Evolutionary conservation across 2,329 filamentous ascomycete genomes (phyloP), one percentile per base, ranked within the genome.

Genomic region (Neocatenulostroma microsporum): DNA sequence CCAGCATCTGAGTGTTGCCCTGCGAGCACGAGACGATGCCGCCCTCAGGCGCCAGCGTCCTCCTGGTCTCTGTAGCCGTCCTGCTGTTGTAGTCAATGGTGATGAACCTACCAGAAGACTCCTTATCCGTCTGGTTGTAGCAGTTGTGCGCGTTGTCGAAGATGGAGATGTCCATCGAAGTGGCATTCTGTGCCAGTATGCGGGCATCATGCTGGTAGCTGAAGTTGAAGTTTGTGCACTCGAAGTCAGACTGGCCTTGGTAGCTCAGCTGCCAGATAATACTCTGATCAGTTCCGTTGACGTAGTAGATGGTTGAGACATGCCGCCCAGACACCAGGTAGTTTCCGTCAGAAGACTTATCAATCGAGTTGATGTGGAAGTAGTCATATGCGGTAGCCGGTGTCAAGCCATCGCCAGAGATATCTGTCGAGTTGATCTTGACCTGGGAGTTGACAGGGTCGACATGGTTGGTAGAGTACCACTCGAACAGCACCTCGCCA

Each of bases 341-440:
- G 44, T 74, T 65, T 3, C 69, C 68, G 0, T 51, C 44, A 29
- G 63, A 62, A 8, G 42, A 41, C 49, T 73, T 72, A 48, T 72
- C 69, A 23, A 75, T 53, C 25, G 69, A 67, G 54, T 75, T 73
- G 53, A 76, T 67, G 51, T 74, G 70, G 53, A 71, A 71, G 50
- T 64, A 72, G 47, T 73, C 70, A 51, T 62, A 72, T 1, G 64
- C 62, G 9, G 63, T 62, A 25, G 51, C 46, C n/a, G 58, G 55
- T 7, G 60, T 58, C 40, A 65, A 50, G n/a, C 64, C 66, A 26
- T 62, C 62, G 17, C 67, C 66, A 12, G 62, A 48, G 0, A 48
- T 45, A 29, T 53, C 53, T 23, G 48, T 50, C 18, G 56, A 55
- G 23, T 56, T 54, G 6, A 63, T 60, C 33, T 50, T 50, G 29